These are phyloP conservation scores for Zasmidium angulare DNA, from an alignment of 2,329 filamentous ascomycete genomes.

Conservation along the genomic window DNA sequence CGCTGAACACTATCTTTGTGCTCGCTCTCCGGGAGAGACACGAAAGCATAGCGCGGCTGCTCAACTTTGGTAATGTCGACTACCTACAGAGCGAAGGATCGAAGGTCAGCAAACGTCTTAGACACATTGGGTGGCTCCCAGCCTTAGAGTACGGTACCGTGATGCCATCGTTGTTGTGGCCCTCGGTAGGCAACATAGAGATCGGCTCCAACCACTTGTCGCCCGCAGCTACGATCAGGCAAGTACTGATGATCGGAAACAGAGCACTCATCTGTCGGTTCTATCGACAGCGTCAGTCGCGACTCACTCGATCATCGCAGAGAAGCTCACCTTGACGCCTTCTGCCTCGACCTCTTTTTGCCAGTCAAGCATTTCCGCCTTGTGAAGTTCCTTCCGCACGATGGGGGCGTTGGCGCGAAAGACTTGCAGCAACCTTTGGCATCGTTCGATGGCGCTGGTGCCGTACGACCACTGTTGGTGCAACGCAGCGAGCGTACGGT, in stretches of 20 bases:
- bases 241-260: neutral
- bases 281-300: neutral
- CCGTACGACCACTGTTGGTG: conserved; percentile 27
- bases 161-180: conserved; percentile 12
- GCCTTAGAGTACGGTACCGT: too few species aligned
- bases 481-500: conserved; percentile 28
- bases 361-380: conserved; percentile 3
- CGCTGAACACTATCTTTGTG: neutral
- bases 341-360: neutral
- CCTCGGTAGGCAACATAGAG: neutral
- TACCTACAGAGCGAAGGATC: too few species aligned
- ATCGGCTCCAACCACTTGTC: neutral
- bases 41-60: conserved; percentile 4
- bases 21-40: neutral
- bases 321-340: neutral
- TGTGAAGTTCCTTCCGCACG: conserved; percentile 7
- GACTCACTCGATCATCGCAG: neutral
- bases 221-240: neutral
- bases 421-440: conserved; percentile 1
- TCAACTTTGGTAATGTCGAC: conserved; percentile 65
- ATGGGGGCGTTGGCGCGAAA: conserved; percentile 2
- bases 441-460: conserved; percentile 13
- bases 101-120: too few species aligned
- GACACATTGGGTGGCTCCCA: too few species aligned
- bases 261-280: neutral